These are phyloP conservation scores for Boletus mariae DNA, from an alignment of 1,284 basidiomycete genomes.

Conservation along the genomic window DNA sequence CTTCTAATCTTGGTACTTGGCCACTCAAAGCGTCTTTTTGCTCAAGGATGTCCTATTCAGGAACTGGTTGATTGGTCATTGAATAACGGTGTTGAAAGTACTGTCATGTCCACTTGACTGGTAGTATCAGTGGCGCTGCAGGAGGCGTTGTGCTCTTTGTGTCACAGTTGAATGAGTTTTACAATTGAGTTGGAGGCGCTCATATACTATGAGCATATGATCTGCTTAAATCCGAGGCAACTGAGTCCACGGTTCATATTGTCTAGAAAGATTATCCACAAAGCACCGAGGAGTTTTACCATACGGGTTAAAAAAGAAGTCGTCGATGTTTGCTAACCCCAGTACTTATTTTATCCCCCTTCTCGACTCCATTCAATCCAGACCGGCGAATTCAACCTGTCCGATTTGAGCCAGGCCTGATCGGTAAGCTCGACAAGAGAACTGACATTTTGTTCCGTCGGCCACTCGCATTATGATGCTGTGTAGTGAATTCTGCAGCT, in stretches of 20 bases:
- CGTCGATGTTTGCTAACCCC: not conserved
- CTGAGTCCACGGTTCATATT: not conserved
- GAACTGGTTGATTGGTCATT: not conserved
- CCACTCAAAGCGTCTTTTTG: not conserved
- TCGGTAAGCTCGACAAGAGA: not conserved
- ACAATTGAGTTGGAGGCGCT: not conserved
- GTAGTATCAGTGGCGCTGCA: too few relatives aligned
- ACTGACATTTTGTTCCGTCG: not conserved
- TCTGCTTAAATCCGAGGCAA: not conserved
- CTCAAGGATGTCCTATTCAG: not conserved
- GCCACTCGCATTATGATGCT: not conserved
- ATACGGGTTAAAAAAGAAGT: not conserved
- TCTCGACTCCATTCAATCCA: not conserved
- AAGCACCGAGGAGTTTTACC: not conserved
- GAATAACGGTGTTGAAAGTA: not conserved
- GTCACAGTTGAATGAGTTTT: too few relatives aligned
- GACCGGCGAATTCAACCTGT: too few relatives aligned
- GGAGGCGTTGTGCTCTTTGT: too few relatives aligned
- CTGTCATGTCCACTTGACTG: not conserved
- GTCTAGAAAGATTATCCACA: not conserved
- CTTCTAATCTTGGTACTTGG: not conserved
- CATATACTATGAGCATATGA: not conserved
- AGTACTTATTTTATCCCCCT: not conserved
- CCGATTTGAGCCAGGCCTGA: not conserved
- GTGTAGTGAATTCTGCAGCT: not conserved